These are phyloP conservation scores for Orobanche coerulescens DNA, from an alignment of 257 asterid species.

Conservation along the genomic window DNA sequence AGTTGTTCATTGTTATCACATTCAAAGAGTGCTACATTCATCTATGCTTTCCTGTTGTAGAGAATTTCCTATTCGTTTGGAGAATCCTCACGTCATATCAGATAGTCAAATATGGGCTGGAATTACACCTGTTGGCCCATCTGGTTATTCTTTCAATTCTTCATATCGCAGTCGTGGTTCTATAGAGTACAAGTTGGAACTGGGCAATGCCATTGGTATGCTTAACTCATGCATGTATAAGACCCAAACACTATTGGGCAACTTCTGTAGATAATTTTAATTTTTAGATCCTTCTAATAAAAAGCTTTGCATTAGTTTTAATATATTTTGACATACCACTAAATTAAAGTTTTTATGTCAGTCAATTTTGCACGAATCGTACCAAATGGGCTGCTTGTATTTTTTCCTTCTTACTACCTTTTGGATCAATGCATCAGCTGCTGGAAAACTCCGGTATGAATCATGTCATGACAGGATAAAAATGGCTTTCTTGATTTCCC, in stretches of 20 bases:
- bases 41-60: conserved; percentile 32
- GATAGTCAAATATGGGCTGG: conserved; percentile 94
- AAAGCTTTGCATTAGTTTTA: conserved; percentile 16
- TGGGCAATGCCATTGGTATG: conserved; percentile 98
- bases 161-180: conserved; percentile 85
- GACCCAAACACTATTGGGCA: background rate
- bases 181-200: conserved; percentile 81
- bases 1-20: conserved; percentile 13
- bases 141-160: conserved; percentile 85
- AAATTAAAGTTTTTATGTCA: conserved; percentile 31
- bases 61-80: conserved; percentile 88
- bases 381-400: conserved; percentile 95
- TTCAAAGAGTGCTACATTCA: conserved; percentile 16
- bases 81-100: conserved; percentile 97
- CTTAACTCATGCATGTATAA: conserved; percentile 13
- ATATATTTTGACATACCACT: conserved; percentile 19
- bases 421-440: conserved; percentile 79
- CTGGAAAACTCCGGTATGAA: conserved; percentile 77
- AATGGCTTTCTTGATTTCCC: conserved; percentile 5
- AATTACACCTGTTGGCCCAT: conserved; percentile 83
- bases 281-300: background rate
- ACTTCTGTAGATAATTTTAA: background rate
- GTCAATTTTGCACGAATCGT: conserved; percentile 96
- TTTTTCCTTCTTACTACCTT: conserved; percentile 88
- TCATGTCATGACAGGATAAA: conserved; percentile 13